These are phyloP conservation scores for Plasmodium ovale DNA, from an alignment of 169 alveolate genomes.

Conservation along the genomic window DNA sequence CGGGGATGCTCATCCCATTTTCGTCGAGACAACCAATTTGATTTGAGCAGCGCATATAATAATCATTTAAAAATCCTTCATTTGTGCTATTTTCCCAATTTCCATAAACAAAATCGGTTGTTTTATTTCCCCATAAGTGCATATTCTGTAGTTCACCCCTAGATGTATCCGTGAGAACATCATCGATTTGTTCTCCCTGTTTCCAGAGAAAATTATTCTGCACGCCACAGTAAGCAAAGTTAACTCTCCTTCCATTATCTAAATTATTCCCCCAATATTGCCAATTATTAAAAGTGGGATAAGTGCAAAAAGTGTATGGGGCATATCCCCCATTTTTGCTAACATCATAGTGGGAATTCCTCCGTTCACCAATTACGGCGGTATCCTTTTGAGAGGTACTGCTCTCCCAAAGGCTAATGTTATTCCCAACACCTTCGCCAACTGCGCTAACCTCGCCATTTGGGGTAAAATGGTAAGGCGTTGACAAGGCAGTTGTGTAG, in stretches of 20 bases:
- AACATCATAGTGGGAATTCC: too few relatives aligned
- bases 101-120: not conserved
- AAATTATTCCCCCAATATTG: not conserved
- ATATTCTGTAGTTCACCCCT: not conserved
- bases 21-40: not conserved
- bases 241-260: not conserved
- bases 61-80: not conserved
- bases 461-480: too few relatives aligned
- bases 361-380: too few relatives aligned
- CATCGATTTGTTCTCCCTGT: not conserved
- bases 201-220: not conserved
- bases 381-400: too few relatives aligned
- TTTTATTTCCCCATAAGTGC: too few relatives aligned
- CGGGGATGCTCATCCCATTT: not conserved
- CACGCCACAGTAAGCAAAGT: not conserved
- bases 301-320: too few relatives aligned
- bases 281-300: too few relatives aligned
- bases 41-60: not conserved
- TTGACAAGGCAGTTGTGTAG: constrained; percentile 17
- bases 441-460: too few relatives aligned
- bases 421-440: too few relatives aligned
- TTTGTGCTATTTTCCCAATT: not conserved
- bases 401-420: too few relatives aligned
- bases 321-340: too few relatives aligned
- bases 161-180: not conserved